Conservation (phyloP, 495 filamentous ascomycete species). For the Aspergillus funiculosus region DNA sequence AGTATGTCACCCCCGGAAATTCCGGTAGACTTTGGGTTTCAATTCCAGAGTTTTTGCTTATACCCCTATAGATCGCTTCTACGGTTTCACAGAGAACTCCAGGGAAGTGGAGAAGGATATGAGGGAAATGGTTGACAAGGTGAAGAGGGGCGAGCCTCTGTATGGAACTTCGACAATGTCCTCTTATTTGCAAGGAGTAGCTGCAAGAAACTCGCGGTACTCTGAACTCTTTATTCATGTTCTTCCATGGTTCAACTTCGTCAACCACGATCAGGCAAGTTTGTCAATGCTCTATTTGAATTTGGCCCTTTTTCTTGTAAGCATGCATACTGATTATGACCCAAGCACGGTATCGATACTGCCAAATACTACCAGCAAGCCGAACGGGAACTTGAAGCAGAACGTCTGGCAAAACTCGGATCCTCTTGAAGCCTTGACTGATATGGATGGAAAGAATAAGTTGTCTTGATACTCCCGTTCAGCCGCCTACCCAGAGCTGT, state of each 20-base stretch:
- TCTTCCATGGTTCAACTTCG: slow-evolving; percentile 94
- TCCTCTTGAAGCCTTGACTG: slow-evolving; percentile 22
- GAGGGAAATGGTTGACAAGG: slow-evolving; percentile 93
- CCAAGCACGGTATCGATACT: slow-evolving; percentile 89
- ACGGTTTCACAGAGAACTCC: slow-evolving; percentile 85
- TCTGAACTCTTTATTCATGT: slow-evolving; percentile 73
- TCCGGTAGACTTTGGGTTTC: background rate
- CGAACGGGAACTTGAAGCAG: slow-evolving; percentile 86
- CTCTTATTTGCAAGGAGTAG: slow-evolving; percentile 88
- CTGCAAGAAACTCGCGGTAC: slow-evolving; percentile 87
- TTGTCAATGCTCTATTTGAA: background rate
- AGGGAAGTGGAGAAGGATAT: slow-evolving; percentile 94
- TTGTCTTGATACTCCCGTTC: background rate
- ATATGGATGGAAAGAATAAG: slow-evolving; percentile 4
- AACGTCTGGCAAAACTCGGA: slow-evolving; percentile 40
- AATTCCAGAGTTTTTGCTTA: background rate
- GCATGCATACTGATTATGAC: slow-evolving; percentile 15
- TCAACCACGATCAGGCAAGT: slow-evolving; percentile 79
- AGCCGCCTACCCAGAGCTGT: slow-evolving; percentile 23
- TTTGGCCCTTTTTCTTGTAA: background rate
- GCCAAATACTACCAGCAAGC: slow-evolving; percentile 97
- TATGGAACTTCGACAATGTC: slow-evolving; percentile 76
- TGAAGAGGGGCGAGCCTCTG: slow-evolving; percentile 85
- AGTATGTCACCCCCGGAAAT: slow-evolving; percentile 37
- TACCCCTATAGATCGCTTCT: slow-evolving; percentile 60